Evolutionary conservation across 805 yeast species (phyloP), one percentile per base, ranked within the genome.

Genomic region (Candida andamanensis): DNA sequence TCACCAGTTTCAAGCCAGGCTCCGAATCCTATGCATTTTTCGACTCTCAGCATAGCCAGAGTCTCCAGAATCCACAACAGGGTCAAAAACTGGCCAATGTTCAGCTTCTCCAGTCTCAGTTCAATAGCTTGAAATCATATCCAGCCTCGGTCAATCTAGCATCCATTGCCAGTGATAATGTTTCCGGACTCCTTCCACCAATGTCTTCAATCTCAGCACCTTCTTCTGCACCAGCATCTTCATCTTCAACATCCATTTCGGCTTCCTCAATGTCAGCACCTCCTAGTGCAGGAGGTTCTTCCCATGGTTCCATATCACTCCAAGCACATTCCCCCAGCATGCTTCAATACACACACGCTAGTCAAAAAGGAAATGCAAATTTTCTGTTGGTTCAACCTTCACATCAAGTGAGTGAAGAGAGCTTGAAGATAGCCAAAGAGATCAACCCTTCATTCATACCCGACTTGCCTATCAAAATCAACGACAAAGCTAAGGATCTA

Each of bases 71-170:
- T 26, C 26, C 20, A 30, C 41, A 26, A 25, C 45, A 12, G 46
- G 20, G 37, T 31, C 13, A 28, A 16, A 8, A 29, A 11, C 33
- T 24, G 22, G 29, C 30, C 9, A 41, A 39, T 24, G 47, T 56
- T 24, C 58, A 56, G 41, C 42, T 57, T 27, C 30, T 51, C 14
- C 52, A 48, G 47, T 55, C 54, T 3, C 58, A 47, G 28, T 48
- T 54, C 26, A 36, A 32, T 10, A 37, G 37, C 24, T 30, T 46
- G 13, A 56, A 55, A 36, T 73, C 80, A 7, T 67, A 69, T 36
- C 73, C 68, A 10, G 67, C 78, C 3, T 64, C 76, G 6, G 60
- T 72, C 20, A 76, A 76, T 46, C 54, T 77, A 32, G 70, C 78
- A n/a, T 64, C 73, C 17, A 72, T 73, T 35, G 74, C 78, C 12